Base-by-base conservation (phyloP, 257 asterid genomes). In the Verbascum thapsus region DNA sequence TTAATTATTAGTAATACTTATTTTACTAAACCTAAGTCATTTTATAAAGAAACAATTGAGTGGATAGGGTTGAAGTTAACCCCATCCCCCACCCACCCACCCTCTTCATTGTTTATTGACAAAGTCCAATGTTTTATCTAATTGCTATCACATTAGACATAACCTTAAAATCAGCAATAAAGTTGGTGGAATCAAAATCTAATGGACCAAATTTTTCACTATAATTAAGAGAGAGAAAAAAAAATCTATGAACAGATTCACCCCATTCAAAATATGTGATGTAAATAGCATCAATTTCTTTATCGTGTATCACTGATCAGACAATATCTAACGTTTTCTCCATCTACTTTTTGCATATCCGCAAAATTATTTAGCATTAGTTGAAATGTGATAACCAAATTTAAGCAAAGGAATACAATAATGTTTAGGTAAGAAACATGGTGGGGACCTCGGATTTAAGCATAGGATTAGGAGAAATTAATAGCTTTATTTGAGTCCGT, bases 401-500 rank as follows among this genome's bases (percentile, higher is more conserved):
- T 10, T 30, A 11, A 8, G 9, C 37, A n/a, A 5, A 20, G 11
- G 8, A 60, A 60, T n/a, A 59, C 44, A 32, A 30, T 6, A 61
- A 43, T 23, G 54, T 61, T 61, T 61, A 61, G 66, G 56, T 44
- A 37, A 48, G 20, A 61, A 61, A 61, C 55, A 45, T 61, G 66
- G 66, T 61, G 55, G 66, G 66, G 66, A 60, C 66, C 53, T 15
- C 66, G 66, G 66, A 61, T 32, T 61, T 61, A 61, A 61, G 43
- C 44, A 44, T 15, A 26, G 15, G 64, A 61, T 44, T 61, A 44
- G 4, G 54, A 10, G 7, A 26, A 44, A 2, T 61, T 61, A 61
- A 61, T 61, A 61, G 16, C 17, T 16, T 30, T 22, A 43, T 61
- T 45, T 45, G 41, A 23, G 66, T 61, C 66, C 66, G 66, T 61